Evolutionary conservation across 2,329 filamentous ascomycete genomes (phyloP).

Genomic region (Microsporum audouinii): DNA sequence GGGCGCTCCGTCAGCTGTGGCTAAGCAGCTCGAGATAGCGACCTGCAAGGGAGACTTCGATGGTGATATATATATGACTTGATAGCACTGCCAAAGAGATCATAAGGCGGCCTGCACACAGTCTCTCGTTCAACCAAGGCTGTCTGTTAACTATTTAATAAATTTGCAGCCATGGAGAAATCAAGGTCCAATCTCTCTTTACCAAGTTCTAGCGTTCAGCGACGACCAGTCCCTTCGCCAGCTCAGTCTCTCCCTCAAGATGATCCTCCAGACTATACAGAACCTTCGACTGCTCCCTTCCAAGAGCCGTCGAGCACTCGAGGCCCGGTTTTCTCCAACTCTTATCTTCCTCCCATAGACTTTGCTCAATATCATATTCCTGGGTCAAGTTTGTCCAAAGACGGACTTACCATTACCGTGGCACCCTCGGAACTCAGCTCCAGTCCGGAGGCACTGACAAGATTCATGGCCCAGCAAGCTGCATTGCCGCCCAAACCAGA

Average conservation of each 20-base stretch:
- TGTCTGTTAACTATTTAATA: neutral
- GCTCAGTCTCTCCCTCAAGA: neutral
- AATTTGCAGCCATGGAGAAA: neutral
- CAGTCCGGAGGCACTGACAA: constrained; percentile 16
- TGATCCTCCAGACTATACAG: constrained; percentile 1
- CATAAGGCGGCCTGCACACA: neutral
- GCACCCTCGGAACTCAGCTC: constrained; percentile 16
- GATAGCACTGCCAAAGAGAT: neutral
- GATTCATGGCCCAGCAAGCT: constrained; percentile 22
- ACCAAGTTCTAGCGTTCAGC: neutral
- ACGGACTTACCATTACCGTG: constrained; percentile 19
- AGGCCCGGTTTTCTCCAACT: neutral
- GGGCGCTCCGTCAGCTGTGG: neutral
- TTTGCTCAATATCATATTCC: constrained; percentile 21
- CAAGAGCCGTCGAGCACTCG: neutral
- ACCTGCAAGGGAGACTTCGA: neutral
- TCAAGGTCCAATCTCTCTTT: neutral
- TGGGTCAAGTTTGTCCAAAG: constrained; percentile 17
- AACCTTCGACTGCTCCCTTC: neutral
- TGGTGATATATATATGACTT: neutral
- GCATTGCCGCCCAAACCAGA: constrained; percentile 20
- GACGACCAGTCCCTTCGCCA: neutral
- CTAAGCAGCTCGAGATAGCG: neutral
- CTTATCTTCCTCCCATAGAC: constrained; percentile 16
- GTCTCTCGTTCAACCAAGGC: neutral